Conservation (phyloP, 2,329 filamentous ascomycete genomes). For the Zarea fungicola region DNA sequence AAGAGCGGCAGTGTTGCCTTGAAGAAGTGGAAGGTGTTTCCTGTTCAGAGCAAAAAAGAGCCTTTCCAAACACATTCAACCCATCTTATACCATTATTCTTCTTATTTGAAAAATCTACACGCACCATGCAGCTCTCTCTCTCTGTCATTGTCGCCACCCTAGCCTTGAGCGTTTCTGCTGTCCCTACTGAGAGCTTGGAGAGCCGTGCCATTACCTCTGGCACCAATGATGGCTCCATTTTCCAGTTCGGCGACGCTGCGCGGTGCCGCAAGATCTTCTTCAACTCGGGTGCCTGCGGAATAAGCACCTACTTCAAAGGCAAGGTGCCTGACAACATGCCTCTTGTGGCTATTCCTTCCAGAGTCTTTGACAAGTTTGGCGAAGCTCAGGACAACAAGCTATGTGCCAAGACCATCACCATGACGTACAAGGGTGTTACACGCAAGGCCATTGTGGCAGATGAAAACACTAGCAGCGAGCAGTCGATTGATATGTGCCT, state of each 20-base stretch:
- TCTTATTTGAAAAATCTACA: too few relatives aligned
- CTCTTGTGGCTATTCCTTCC: conserved; percentile 11
- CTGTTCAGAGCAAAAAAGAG: too few relatives aligned
- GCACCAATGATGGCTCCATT: conserved; percentile 13
- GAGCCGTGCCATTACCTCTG: conserved; percentile 4
- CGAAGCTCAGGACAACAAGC: conserved; percentile 11
- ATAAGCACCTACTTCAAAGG: conserved; percentile 13
- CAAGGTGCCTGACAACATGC: conserved; percentile 4
- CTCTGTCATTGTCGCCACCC: background rate
- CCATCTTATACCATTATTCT: too few relatives aligned
- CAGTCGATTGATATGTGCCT: conserved; percentile 17
- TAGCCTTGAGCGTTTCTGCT: background rate
- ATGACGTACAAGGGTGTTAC: conserved; percentile 14
- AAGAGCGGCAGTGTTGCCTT: too few relatives aligned
- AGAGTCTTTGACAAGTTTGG: conserved; percentile 9
- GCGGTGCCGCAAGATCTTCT: conserved; percentile 8
- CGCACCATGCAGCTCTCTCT: conserved; percentile 4
- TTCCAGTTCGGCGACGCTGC: conserved; percentile 11
- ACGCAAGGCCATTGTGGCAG: conserved; percentile 15
- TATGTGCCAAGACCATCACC: conserved; percentile 13
- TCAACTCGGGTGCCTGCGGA: conserved; percentile 12
- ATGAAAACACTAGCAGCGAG: conserved; percentile 20
- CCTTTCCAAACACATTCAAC: too few relatives aligned
- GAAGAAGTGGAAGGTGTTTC: too few relatives aligned
- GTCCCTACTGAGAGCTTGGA: background rate